Percentiles rank a stretch among this genome's conserved stretches.
phyloP scores from a whole-genome alignment of 192 early-diverging fungal species.

The Coemansia sp. region DNA sequence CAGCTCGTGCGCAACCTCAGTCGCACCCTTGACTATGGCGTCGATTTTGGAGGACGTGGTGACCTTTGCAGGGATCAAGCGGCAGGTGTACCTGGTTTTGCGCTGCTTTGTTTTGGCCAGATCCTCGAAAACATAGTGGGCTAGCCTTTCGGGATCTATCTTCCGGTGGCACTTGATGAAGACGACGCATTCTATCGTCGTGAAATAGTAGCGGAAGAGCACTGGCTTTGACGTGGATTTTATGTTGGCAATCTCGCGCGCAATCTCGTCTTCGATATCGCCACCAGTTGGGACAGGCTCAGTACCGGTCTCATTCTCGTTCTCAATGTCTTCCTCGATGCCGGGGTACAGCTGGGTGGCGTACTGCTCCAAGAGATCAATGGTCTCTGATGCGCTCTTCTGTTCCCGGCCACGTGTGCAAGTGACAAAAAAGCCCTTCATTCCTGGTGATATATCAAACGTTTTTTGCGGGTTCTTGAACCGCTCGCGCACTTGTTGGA shows the following conservation, averaged over 20 bases:
- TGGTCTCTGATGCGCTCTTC: constrained; percentile 42
- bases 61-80: constrained; percentile 44
- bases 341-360: constrained; percentile 42
- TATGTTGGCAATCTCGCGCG: constrained; percentile 48
- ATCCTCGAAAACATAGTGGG: constrained; percentile 50
- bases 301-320: constrained; percentile 13
- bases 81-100: constrained; percentile 43
- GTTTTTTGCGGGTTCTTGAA: constrained; percentile 41
- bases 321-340: constrained; percentile 41
- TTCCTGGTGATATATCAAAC: constrained; percentile 51
- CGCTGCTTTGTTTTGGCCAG: constrained; percentile 41
- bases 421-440: constrained; percentile 54
- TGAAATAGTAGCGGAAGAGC: constrained; percentile 44
- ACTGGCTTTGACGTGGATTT: constrained; percentile 32
- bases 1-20: constrained; percentile 28
- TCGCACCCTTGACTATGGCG: constrained; percentile 40
- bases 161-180: constrained; percentile 45
- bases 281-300: constrained; percentile 6
- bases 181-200: constrained; percentile 50
- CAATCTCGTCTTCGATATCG: constrained; percentile 52
- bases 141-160: constrained; percentile 46
- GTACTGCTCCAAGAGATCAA: constrained; percentile 52
- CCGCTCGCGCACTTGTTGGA: constrained; percentile 36
- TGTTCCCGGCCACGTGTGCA: constrained; percentile 46
- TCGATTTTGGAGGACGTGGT: constrained; percentile 50